Evolutionary conservation across 1,284 basidiomycete genomes (phyloP), one percentile per base, ranked within the genome.

Genomic region (Cutaneotrichosporon dermatis): DNA sequence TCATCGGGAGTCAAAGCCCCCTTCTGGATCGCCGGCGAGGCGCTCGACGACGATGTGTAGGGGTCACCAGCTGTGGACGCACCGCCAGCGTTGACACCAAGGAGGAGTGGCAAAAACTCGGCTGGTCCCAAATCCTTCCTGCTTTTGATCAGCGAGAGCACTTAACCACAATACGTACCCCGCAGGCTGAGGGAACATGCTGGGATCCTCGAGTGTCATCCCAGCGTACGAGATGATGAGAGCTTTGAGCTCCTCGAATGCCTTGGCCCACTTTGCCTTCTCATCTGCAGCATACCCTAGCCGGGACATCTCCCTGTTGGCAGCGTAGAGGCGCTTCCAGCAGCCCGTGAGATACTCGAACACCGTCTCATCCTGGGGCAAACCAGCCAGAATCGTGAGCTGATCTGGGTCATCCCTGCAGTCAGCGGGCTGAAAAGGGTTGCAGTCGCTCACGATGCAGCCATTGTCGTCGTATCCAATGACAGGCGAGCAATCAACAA

Each of bases 321-420:
- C 81, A 2, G 76, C 66, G 62, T 90, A 87, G 48, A 89, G 72
- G 25, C 92, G 83, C 75, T 90, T 92, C 95, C 95, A 99, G 69
- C 89, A 89, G 16, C 88, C 88, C 1, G 92, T 83, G 25, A 99
- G 83, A 72, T 94, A 99, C 71, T 97, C 92, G 66, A 94, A 94
- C 0, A 86, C 83, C 0, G 93, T 94, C 76, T 93, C 85, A 54
- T 86, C 79, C 11, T 85, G 70, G 3, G 91, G 90, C 33, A 96
- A 79, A 34, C 42, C 33, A 25, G 49, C 41, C 13, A 44, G 8
- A 4, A 44, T 33, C 46, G 12, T n/a, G 34, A 89, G 78, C 68
- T 85, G 88, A 51, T 94, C 90, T 4, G 88, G 78, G 71, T 96
- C 92, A 69, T 92, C 88, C 37, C 88, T 57, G 40, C 51, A 3